Evolutionary conservation across 768 basidiomycete genomes (phyloP), one percentile per base, ranked within the genome.

Genomic region (Lactifluus echinatus): DNA sequence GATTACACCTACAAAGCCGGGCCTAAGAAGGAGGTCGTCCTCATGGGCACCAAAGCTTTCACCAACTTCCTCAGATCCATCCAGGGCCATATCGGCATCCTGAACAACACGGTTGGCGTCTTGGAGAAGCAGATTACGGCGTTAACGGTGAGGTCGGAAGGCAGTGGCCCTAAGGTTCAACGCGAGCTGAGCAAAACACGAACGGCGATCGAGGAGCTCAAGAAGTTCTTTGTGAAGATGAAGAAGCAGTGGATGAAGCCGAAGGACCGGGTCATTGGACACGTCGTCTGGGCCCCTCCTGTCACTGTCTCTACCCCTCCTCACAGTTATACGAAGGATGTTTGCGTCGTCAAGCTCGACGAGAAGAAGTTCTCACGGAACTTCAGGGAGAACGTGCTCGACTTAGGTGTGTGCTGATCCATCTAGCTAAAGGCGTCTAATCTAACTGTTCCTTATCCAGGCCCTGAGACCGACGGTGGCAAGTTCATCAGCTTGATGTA

Each of bases 241-340:
- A 21, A 46, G 34, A 31, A 17, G 45, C 3, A 39, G 12, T 55
- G 45, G 53, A 23, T 5, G 1, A 23, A 40, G 19, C 19, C 11
- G 8, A 21, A 31, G 14, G 19, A 55, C 26, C 36, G 53, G 2
- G 28, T 55, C 36, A 42, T 42, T 42, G 53, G 53, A 21, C 34
- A 54, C 8, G 34, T 54, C 17, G 34, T 46, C n/a, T 54, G 53
- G 45, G 53, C 53, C 5, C 53, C 45, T n/a, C 53, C 53, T 2
- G 10, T 55, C 33, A 28, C 23, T 24, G 2, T 31, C 28, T 6
- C 2, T 17, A 28, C 10, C 2, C 17, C 24, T 21, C 53, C 53
- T 19, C 10, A 55, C 28, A 2, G 8, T 10, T 40, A 47, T 17
- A 39, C 45, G 1, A 23, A 10, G 28, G 53, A 49, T 23, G 4